Percentiles rank a stretch among this genome's conserved stretches.
Conservation (phyloP, 257 asterid species). For the Knoxia roxburghii region DNA sequence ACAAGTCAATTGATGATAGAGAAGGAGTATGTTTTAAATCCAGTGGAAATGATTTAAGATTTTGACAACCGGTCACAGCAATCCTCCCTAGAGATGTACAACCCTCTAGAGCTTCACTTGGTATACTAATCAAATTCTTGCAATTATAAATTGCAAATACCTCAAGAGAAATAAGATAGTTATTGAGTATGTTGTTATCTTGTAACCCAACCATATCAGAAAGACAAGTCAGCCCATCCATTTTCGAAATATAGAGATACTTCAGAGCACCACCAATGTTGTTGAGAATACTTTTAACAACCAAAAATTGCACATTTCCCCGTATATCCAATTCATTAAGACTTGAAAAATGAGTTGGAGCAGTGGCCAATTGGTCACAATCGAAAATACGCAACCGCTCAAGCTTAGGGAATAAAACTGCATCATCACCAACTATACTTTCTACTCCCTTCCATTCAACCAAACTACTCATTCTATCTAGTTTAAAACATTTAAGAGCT, state of each 20-base stretch:
- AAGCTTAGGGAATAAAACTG: conserved; percentile 11
- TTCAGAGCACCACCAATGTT: too few species aligned
- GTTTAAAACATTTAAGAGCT: too few species aligned
- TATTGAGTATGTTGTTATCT: neutral
- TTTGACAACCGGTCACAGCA: neutral
- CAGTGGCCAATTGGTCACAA: neutral
- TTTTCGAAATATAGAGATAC: neutral
- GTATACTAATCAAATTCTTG: neutral
- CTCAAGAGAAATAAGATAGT: too few species aligned
- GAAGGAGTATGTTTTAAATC: neutral
- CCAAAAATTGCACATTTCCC: neutral
- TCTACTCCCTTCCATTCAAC: conserved; percentile 19
- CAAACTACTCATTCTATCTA: conserved; percentile 17
- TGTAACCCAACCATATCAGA: too few species aligned
- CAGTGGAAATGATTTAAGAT: neutral
- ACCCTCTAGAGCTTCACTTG: neutral
- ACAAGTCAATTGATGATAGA: neutral
- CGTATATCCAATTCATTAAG: neutral
- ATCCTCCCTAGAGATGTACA: neutral
- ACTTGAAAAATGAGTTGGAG: too few species aligned
- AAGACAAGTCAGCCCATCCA: neutral
- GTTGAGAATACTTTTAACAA: too few species aligned
- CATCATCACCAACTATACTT: neutral
- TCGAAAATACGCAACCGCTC: neutral
- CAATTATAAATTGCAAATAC: neutral